Evolutionary conservation across 495 filamentous ascomycete genomes (phyloP), one percentile per base, ranked within the genome.

Genomic region (Filosporella fistucella): DNA sequence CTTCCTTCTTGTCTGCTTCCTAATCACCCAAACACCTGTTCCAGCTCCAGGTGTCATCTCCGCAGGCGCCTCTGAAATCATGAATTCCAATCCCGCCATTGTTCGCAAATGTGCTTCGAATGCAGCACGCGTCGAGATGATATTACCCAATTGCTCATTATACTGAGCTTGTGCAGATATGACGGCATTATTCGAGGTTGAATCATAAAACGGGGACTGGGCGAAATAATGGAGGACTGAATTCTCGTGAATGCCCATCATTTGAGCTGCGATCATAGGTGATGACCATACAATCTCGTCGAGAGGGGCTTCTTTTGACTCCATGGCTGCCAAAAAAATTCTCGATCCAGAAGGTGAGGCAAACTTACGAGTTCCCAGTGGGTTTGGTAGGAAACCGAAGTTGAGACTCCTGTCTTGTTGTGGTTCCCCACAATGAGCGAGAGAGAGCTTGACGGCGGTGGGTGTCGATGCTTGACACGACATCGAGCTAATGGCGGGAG

Each of bases 171-270:
- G 91, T 44, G 75, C 78, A 48, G 78, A 76, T 33, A 96, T 63
- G 4, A 83, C 76, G 48, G 80, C 81, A 63, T 97, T 97, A 67
- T 95, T 96, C 26, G 88, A 90, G 8, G 82, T 89, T 20, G 68
- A 71, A 59, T 98, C 93, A 64, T 87, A 97, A 72, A 96, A 98
- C 0, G 89, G 88, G 2, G 89, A 95, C 52, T 85, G 68, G 39
- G 81, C 77, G 62, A 98, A 96, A 65, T 98, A 98, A 66, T 83
- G 89, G 39, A 94, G 84, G 23, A 96, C 82, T 72, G 68, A 70
- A 58, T 83, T 83, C 14, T 66, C 68, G 55, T 82, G 77, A 26
- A 83, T 68, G 46, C 74, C 74, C 17, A 61, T 55, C 72, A 85
- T 80, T 61, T 71, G 70, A 56, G 81, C 76, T 16, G 76, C 76